These are phyloP conservation scores for Termitomyces sp. DNA, from an alignment of 768 basidiomycete species.

Conservation along the genomic window DNA sequence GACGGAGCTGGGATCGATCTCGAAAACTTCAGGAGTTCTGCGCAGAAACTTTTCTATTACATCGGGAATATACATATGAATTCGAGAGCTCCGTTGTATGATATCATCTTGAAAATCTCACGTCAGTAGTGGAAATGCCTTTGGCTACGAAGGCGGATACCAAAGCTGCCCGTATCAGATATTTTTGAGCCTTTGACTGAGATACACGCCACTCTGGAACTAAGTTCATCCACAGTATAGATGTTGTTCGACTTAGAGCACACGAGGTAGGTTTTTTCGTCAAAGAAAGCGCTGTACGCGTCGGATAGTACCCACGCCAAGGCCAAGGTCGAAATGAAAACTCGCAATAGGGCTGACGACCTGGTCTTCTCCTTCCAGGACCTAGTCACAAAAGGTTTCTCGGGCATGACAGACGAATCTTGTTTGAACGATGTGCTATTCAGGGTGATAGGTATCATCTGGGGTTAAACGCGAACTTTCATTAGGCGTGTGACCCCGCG, in stretches of 20 bases:
- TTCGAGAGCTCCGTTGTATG: conserved; percentile 1
- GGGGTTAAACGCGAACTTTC: neutral
- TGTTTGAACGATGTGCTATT: neutral
- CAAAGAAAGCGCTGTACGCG: conserved; percentile 24
- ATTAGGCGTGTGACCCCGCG: neutral
- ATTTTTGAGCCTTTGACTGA: conserved; percentile 44
- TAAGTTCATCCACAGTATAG: conserved; percentile 60
- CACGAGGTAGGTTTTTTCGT: conserved; percentile 38
- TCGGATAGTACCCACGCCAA: conserved; percentile 8
- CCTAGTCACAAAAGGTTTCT: neutral
- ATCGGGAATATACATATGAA: conserved; percentile 2
- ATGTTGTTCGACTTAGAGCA: conserved; percentile 49
- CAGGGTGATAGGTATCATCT: neutral
- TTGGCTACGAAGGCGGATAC: conserved; percentile 21
- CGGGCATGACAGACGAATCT: conserved; percentile 11
- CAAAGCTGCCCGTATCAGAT: conserved; percentile 38
- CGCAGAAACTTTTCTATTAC: conserved; percentile 4
- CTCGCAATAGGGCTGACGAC: neutral
- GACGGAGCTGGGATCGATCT: conserved; percentile 27
- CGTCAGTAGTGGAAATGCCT: neutral
- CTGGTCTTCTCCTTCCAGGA: neutral
- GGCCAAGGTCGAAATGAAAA: conserved; percentile 8
- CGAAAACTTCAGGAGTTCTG: conserved; percentile 6
- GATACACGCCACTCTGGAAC: conserved; percentile 57
- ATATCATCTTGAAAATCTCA: conserved; percentile 10